These are phyloP conservation scores for Epichloe coenophiala DNA, from an alignment of 2,329 filamentous ascomycete genomes.

Conservation along the genomic window DNA sequence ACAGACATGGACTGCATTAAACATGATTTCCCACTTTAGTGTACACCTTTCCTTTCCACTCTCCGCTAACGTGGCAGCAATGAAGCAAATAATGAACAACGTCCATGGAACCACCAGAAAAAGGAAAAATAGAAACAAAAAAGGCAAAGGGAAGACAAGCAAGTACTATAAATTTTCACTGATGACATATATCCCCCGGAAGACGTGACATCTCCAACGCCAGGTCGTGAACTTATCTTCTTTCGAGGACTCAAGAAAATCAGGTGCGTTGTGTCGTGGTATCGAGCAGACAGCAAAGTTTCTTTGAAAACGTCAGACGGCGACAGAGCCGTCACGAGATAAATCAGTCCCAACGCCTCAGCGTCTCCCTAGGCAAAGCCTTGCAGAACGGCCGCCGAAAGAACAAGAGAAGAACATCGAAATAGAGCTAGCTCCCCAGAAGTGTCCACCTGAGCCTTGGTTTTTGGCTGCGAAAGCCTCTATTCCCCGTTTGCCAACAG, in stretches of 20 bases:
- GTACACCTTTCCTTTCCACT: neutral
- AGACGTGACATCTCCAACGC: slow-evolving; percentile 27
- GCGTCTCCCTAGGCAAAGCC: slow-evolving; percentile 13
- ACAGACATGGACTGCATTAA: neutral
- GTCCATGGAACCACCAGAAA: neutral
- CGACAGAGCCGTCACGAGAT: slow-evolving; percentile 11
- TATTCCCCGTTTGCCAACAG: neutral
- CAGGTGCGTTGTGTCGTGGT: slow-evolving; percentile 15
- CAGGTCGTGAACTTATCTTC: slow-evolving; percentile 21
- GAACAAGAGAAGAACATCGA: slow-evolving; percentile 13
- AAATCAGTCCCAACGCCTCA: slow-evolving; percentile 17
- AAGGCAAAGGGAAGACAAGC: slow-evolving; percentile 13
- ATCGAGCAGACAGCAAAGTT: slow-evolving; percentile 20
- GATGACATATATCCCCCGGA: slow-evolving; percentile 23
- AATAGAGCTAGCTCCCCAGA: slow-evolving; percentile 8
- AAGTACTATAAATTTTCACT: slow-evolving; percentile 23
- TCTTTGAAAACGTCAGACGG: slow-evolving; percentile 6
- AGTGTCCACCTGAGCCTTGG: slow-evolving; percentile 1
- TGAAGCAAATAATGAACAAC: neutral
- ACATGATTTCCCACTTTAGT: slow-evolving; percentile 2
- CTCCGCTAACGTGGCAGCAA: neutral
- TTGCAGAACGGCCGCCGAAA: slow-evolving; percentile 9
- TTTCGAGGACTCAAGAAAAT: slow-evolving; percentile 17
- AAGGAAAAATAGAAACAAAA: neutral
- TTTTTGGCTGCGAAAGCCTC: neutral